Evolutionary conservation across 805 yeast genomes (phyloP).

Genomic region (Alloascoidea hylecoeti): DNA sequence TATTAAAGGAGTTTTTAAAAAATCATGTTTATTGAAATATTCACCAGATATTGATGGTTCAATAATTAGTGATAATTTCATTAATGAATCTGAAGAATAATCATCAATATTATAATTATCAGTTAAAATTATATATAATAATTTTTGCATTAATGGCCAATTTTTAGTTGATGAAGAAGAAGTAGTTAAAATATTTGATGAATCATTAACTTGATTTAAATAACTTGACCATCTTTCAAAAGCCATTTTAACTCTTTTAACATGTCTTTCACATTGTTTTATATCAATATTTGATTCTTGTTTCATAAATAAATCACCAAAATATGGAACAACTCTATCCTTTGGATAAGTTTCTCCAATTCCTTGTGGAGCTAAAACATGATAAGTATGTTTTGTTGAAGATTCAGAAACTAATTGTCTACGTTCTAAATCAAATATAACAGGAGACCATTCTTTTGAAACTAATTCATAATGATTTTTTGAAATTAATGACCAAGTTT

Average conservation of each 20-base stretch:
- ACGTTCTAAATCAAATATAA: slow-evolving; percentile 76
- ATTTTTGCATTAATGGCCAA: slow-evolving; percentile 20
- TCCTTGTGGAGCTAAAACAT: slow-evolving; percentile 79
- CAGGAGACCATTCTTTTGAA: slow-evolving; percentile 84
- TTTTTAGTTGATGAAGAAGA: slow-evolving; percentile 14
- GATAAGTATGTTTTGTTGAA: slow-evolving; percentile 44
- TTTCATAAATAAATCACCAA: slow-evolving; percentile 68
- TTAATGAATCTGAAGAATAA: slow-evolving; percentile 21
- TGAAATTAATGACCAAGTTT: slow-evolving; percentile 65
- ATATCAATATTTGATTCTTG: slow-evolving; percentile 24
- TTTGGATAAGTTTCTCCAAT: slow-evolving; percentile 67
- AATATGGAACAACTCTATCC: slow-evolving; percentile 72
- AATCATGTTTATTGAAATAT: slow-evolving; percentile 25
- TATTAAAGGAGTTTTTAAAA: slow-evolving; percentile 39
- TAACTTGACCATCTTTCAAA: slow-evolving; percentile 77
- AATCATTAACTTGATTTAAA: slow-evolving; percentile 27
- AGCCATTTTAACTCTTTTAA: slow-evolving; percentile 56
- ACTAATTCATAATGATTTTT: slow-evolving; percentile 42
- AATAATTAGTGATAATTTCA: slow-evolving; percentile 45
- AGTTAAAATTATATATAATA: slow-evolving; percentile 31
- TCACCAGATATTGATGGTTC: slow-evolving; percentile 48
- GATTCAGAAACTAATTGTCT: slow-evolving; percentile 38
- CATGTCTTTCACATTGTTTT: slow-evolving; percentile 46
- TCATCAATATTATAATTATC: slow-evolving; percentile 19
- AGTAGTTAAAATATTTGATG: slow-evolving; percentile 14